Base-by-base conservation (phyloP, 345 rosid genomes). In the Orychophragmus violaceus region DNA sequence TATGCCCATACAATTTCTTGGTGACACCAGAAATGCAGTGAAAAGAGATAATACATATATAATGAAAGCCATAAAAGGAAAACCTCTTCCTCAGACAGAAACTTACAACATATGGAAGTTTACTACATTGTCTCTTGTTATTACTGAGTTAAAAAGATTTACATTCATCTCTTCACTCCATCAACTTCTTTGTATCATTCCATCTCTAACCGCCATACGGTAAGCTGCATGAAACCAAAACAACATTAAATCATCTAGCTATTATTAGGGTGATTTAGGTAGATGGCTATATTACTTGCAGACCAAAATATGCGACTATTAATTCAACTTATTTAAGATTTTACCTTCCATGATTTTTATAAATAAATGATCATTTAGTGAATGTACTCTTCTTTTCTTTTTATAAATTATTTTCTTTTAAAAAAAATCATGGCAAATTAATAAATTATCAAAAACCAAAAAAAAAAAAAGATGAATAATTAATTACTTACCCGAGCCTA, bases 401-500 rank as follows among this genome's bases (percentile, higher is more conserved):
- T 0, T 51, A 51, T 39, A 28, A 16, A 14, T 14, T 28, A n/a
- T 17, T 19, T 45, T 4, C 6, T 10, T 55, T 3, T 17, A 29
- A 12, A 1, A 12, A 49, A 44, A 44, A 17, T 3, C 21, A 35
- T 14, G 5, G 13, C 6, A 9, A 24, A 14, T 3, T 37, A 14
- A 61, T 17, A 54, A 32, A 9, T 46, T 28, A n/a, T n/a, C n/a
- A n/a, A n/a, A n/a, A n/a, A n/a, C n/a, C n/a, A n/a, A 68, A 22
- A 19, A 41, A 4, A 11, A 70, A 1, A 25, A 45, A 19, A 45
- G 16, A 53, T 5, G n/a, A 32, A 54, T 45, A 4, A 62, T 6
- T 7, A 16, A 54, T 7, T 4, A 3, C 66, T 72, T 53, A 93
- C 97, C 97, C 96, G 77, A 94, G 69, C 68, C 85, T 87, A 70